Conservation (phyloP, 768 basidiomycete species). For the Leccinum longicurvipes region DNA sequence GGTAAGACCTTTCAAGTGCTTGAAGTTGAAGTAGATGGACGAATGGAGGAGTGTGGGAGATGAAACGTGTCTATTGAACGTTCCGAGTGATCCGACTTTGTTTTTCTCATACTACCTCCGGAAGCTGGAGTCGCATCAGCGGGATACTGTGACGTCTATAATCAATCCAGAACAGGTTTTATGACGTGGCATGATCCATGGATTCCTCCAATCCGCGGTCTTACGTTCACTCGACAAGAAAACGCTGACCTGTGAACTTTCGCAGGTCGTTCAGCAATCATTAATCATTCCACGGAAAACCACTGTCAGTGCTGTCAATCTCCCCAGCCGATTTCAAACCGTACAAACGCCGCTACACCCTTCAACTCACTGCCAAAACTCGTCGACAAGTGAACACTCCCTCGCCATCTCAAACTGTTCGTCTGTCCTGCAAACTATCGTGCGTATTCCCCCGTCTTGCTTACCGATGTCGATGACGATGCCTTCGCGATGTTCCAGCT, state of each 20-base stretch:
- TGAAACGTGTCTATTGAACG: not conserved
- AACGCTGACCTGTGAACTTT: not conserved
- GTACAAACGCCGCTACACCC: not conserved
- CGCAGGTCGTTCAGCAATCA: not conserved
- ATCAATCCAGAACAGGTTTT: not conserved
- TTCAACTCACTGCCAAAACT: slow-evolving; percentile 18
- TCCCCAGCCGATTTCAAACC: not conserved
- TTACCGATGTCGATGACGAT: slow-evolving; percentile 47
- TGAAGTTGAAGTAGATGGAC: not conserved
- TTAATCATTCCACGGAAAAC: not conserved
- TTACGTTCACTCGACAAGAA: not conserved
- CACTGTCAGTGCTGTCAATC: not conserved
- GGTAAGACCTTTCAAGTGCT: not conserved
- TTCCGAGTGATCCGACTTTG: not conserved
- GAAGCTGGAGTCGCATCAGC: not conserved
- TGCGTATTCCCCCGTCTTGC: slow-evolving; percentile 26
- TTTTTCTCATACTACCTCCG: not conserved
- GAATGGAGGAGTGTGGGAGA: not conserved
- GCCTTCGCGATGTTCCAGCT: slow-evolving; percentile 35
- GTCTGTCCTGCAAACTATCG: slow-evolving; percentile 65
- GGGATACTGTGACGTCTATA: not conserved
- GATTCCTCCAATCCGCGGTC: not conserved
- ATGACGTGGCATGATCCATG: not conserved
- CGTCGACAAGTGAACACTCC: slow-evolving; percentile 29
- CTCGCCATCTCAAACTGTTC: slow-evolving; percentile 56